Evolutionary conservation across 345 rosid genomes (phyloP).

Genomic region (Carallia pectinifolia): DNA sequence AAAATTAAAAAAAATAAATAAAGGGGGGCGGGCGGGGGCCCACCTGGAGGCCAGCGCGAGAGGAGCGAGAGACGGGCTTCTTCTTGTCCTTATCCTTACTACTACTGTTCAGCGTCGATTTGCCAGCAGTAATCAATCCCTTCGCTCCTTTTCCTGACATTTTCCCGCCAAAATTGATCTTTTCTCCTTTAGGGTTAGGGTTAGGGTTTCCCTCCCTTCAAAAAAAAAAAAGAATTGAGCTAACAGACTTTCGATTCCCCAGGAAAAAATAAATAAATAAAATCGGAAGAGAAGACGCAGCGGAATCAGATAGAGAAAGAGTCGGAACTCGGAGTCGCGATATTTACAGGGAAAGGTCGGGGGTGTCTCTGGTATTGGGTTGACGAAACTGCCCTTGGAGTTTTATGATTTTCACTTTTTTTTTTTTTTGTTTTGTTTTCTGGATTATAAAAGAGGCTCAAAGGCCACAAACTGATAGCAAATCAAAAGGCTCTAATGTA

Average conservation of each 20-base stretch:
- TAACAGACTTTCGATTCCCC: no score
- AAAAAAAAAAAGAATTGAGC: background rate
- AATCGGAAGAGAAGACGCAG: background rate
- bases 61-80: slow-evolving; percentile 34
- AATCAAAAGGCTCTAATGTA: no score
- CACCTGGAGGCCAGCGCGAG: slow-evolving; percentile 39
- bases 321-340: background rate
- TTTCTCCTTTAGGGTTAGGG: background rate
- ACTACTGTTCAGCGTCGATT: slow-evolving; percentile 11
- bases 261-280: background rate
- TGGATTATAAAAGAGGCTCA: no score
- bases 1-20: background rate
- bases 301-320: background rate
- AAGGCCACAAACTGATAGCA: no score
- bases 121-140: slow-evolving; percentile 25
- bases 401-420: background rate
- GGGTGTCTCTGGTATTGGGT: background rate
- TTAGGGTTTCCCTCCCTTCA: background rate
- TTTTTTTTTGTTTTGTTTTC: no score
- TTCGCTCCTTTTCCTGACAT: slow-evolving; percentile 39
- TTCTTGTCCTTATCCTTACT: slow-evolving; percentile 34
- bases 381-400: slow-evolving; percentile 1
- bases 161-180: slow-evolving; percentile 6
- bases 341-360: no score
- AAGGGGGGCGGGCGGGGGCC: background rate